Conservation (phyloP, 2,329 filamentous ascomycete genomes). For the Hypoxylon sp. region DNA sequence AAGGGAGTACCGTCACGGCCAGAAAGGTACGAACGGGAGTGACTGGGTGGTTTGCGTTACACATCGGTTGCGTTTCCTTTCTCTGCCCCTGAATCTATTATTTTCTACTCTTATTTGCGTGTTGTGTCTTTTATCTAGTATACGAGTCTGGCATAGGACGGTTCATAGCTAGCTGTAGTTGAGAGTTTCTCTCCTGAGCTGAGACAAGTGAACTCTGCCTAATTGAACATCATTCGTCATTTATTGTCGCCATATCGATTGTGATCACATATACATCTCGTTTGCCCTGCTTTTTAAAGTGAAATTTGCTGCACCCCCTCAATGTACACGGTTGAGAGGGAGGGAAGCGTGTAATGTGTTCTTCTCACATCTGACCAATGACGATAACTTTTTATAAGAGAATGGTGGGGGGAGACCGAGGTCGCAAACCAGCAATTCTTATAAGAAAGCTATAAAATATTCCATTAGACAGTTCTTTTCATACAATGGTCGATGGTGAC, state of each 20-base stretch:
- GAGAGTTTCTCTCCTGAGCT: neutral
- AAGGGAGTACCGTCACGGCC: neutral
- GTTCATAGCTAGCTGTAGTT: neutral
- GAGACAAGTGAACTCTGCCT: neutral
- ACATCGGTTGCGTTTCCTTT: neutral
- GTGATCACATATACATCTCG: neutral
- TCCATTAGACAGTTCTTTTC: neutral
- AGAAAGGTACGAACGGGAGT: neutral
- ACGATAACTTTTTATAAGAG: neutral
- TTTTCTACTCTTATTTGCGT: neutral
- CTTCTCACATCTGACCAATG: constrained; percentile 7
- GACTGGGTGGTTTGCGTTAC: neutral
- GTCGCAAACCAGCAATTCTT: constrained; percentile 1
- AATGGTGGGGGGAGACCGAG: neutral
- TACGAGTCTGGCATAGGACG: neutral
- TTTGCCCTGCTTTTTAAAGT: neutral
- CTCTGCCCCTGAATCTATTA: too few species aligned
- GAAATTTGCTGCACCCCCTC: neutral
- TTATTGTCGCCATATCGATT: neutral
- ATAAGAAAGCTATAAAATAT: neutral
- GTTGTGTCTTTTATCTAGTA: neutral
- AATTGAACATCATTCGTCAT: neutral
- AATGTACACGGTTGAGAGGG: neutral
- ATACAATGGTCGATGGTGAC: neutral
- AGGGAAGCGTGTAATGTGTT: constrained; percentile 5